Base-by-base conservation (phyloP, 2,329 filamentous ascomycete species). In the Talaromyces sp. region DNA sequence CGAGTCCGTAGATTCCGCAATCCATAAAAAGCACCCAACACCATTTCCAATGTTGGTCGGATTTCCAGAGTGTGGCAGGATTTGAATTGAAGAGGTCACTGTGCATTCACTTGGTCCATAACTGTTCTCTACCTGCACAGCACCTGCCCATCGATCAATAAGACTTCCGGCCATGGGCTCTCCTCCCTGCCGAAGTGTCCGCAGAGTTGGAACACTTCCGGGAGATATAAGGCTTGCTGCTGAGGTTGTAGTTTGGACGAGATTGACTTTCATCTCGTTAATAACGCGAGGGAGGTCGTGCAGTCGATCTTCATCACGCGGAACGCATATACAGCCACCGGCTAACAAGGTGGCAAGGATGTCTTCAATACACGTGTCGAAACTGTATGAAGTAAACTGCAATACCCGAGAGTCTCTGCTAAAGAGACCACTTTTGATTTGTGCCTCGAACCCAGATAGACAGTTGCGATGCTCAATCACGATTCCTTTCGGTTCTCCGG, bases 391-490 rank as follows among this genome's bases (percentile, higher is more conserved):
- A 0, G 82, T 83, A 61, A 84, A 79, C 62, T 85, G 82, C 13
- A 87, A 81, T 10, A 88, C 84, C 2, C 88, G 78, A 5, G 85
- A 87, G 28, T 0, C 79, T 72, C 0, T 76, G 71, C 58, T 75
- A 83, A 2, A 79, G 77, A 7, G 86, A 75, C 0, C 82, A 80
- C 28, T 5, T 7, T 0, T 77, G 71, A 0, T 80, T 83, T 62
- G 86, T 83, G 0, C 80, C 11, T 80, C 70, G 22, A 84, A 81
- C 5, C 81, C 80, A 0, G 85, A 30, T 84, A 0, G 84, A 83
- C 4, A 88, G 78, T 0, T 85, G 82, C 75, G 73, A 63, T 90
- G 88, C 1, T 82, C 84, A 57, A 88, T 85, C 36, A 85, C 82
- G 19, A 88, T 82, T 2, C 85, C 86, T 59, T 85, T 84, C 0